A percentile compares a stretch with the other conserved stretches of the same genome.
Evolutionary conservation across 495 filamentous ascomycete genomes (phyloP).

Genomic region (Penicillium psychrofluorescens): DNA sequence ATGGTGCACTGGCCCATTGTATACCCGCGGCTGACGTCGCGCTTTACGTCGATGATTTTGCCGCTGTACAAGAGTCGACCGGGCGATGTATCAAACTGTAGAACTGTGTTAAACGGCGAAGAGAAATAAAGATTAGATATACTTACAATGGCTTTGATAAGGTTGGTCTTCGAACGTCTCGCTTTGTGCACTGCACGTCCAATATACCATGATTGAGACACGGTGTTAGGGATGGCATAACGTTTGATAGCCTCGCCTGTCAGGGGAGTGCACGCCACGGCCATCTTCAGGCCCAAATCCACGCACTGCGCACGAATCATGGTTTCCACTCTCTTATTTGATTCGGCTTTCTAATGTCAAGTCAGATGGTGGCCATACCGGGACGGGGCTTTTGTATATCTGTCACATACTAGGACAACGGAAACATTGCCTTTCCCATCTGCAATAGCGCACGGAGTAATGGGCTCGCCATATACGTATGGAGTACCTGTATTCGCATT

Average conservation of each 20-base stretch:
- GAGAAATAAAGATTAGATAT: neutral
- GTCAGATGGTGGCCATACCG: no score
- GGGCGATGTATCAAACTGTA: constrained; percentile 21
- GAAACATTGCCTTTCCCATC: constrained; percentile 24
- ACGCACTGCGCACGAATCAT: constrained; percentile 19
- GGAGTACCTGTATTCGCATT: constrained; percentile 14
- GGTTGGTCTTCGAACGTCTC: constrained; percentile 35
- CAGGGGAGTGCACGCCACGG: constrained; percentile 17
- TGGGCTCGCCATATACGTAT: constrained; percentile 20
- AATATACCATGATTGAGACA: constrained; percentile 35
- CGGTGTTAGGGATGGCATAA: constrained; percentile 28
- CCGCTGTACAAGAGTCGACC: constrained; percentile 51
- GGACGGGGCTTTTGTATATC: no score
- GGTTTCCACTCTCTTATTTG: constrained; percentile 19
- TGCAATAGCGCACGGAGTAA: constrained; percentile 23
- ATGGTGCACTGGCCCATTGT: constrained; percentile 52
- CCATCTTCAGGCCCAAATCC: constrained; percentile 19
- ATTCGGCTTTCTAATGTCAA: constrained; percentile 18
- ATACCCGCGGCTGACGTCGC: constrained; percentile 43
- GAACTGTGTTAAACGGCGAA: neutral
- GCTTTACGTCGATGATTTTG: constrained; percentile 53
- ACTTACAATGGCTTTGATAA: constrained; percentile 50
- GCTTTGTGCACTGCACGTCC: constrained; percentile 40
- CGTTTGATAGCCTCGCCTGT: constrained; percentile 20
- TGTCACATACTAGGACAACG: constrained; percentile 9